Evolutionary conservation across 192 early-diverging fungal genomes (phyloP).

Genomic region (Dimargaris cristalligena): DNA sequence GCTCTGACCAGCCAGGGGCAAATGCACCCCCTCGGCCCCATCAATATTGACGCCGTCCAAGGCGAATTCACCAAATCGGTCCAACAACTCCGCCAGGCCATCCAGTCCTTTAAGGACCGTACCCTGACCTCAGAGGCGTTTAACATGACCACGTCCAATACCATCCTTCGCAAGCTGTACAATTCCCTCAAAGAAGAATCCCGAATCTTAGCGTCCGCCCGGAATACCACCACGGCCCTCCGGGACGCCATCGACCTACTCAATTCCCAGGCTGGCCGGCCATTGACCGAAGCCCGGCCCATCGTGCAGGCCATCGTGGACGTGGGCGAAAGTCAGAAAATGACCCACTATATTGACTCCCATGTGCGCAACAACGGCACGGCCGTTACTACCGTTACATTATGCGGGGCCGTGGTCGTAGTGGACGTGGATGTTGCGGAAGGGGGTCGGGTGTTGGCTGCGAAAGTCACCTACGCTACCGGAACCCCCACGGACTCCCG

Average conservation of each 20-base stretch:
- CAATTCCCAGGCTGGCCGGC: neutral
- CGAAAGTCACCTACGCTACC: conserved; percentile 6
- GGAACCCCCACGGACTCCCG: neutral
- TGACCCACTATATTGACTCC: conserved; percentile 6
- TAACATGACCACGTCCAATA: neutral
- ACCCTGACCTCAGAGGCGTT: conserved; percentile 2
- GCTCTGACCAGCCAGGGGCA: no score
- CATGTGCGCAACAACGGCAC: neutral
- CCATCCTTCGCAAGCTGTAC: neutral
- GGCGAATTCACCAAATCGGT: conserved; percentile 4
- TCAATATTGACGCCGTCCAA: neutral
- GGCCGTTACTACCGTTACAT: neutral
- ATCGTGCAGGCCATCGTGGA: neutral
- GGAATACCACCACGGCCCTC: neutral
- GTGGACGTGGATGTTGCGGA: neutral
- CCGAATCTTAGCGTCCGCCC: neutral
- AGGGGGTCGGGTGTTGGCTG: neutral
- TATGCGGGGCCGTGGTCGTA: conserved; percentile 2
- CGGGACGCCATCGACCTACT: neutral
- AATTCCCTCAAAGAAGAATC: conserved; percentile 1
- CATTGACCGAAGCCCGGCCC: neutral
- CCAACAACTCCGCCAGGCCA: neutral
- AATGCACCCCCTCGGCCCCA: conserved; percentile 1
- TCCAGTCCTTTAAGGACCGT: neutral
- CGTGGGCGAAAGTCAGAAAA: neutral